phyloP scores from a whole-genome alignment of 192 early-diverging fungal genomes.

The Linnemannia zychae region DNA sequence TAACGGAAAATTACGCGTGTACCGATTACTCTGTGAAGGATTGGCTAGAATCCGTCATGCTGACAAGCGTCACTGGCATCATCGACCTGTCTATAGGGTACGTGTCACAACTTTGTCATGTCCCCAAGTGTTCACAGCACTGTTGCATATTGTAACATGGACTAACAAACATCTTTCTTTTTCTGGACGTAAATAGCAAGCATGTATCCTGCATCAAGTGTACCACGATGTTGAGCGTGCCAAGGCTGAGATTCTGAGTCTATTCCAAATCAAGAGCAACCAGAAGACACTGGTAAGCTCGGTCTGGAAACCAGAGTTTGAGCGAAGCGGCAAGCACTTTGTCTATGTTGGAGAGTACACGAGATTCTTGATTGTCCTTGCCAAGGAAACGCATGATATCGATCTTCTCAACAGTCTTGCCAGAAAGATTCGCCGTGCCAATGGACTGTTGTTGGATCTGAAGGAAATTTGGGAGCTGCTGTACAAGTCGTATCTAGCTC shows the following conservation, averaged over 20 bases:
- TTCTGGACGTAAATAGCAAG: conserved; percentile 59
- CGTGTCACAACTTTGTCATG: background rate
- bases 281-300: conserved; percentile 70
- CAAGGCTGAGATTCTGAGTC: conserved; percentile 67
- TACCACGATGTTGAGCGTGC: conserved; percentile 69
- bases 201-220: conserved; percentile 73
- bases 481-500: conserved; percentile 60
- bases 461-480: conserved; percentile 65
- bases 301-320: conserved; percentile 86
- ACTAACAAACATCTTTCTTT: background rate
- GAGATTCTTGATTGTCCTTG: conserved; percentile 69
- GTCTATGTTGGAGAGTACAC: conserved; percentile 80
- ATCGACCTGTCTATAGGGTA: conserved; percentile 77
- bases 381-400: conserved; percentile 69
- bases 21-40: conserved; percentile 55
- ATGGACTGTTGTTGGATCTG: conserved; percentile 64
- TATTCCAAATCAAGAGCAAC: conserved; percentile 71
- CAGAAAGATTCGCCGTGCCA: conserved; percentile 67
- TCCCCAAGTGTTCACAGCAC: conserved; percentile 1
- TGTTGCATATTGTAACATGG: background rate
- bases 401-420: conserved; percentile 68
- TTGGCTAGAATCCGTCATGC: conserved; percentile 64
- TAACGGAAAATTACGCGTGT: conserved; percentile 54
- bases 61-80: conserved; percentile 81
- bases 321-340: conserved; percentile 83